These are phyloP conservation scores for Pulveroboletus sp. DNA, from an alignment of 1,284 basidiomycete species.

Conservation along the genomic window DNA sequence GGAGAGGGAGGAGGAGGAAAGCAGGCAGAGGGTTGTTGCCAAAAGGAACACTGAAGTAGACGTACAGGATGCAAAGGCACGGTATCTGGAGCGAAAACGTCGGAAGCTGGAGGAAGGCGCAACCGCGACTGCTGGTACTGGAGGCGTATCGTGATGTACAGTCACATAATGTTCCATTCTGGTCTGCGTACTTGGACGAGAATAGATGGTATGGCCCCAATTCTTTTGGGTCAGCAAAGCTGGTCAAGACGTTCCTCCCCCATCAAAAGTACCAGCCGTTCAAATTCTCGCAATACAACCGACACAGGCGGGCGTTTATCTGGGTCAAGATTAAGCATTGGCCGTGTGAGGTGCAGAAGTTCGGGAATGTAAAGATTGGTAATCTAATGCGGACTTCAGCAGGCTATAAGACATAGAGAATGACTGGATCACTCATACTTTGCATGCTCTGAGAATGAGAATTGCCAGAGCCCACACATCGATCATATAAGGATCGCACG, in stretches of 20 bases:
- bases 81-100: conserved; percentile 81
- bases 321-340: conserved; percentile 57
- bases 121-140: not conserved
- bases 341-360: conserved; percentile 50
- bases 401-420: not conserved
- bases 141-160: conserved; percentile 14
- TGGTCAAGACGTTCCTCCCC: conserved; percentile 34
- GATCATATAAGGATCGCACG: conserved; percentile 63
- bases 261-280: conserved; percentile 23
- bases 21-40: conserved; percentile 52
- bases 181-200: not conserved
- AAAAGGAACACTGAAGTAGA: conserved; percentile 73
- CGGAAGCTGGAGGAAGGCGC: conserved; percentile 61
- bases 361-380: conserved; percentile 58
- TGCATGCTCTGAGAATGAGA: conserved; percentile 61
- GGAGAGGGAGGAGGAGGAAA: conserved; percentile 60
- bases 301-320: conserved; percentile 52
- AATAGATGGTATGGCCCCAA: not conserved
- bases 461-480: conserved; percentile 71
- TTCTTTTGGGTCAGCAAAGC: conserved; percentile 15
- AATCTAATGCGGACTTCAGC: conserved; percentile 42
- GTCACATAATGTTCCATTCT: not conserved
- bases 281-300: conserved; percentile 51
- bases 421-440: conserved; percentile 43
- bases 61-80: conserved; percentile 70